Conservation (phyloP, 176 grass and related monocot genomes). For the Raddia distichophylla region DNA sequence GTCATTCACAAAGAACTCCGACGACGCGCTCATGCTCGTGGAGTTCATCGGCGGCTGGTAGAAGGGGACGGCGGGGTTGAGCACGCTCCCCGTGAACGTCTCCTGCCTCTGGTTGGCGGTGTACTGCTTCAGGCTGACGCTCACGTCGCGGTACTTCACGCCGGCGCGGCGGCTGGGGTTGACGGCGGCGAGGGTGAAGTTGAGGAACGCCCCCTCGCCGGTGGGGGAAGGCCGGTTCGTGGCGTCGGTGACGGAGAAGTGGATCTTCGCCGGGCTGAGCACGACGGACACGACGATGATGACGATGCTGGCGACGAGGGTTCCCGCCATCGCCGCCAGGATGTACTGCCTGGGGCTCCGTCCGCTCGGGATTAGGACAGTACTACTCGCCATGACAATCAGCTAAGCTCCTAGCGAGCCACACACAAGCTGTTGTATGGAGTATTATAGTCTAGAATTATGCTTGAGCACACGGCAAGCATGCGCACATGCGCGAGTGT, state of each 20-base stretch:
- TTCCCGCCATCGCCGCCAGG: neutral
- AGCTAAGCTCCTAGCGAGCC: neutral
- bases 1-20: rapidly evolving
- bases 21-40: neutral
- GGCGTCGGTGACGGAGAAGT: neutral
- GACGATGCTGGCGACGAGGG: neutral
- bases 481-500: too few relatives aligned
- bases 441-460: neutral
- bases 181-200: neutral
- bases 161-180: neutral
- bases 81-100: neutral
- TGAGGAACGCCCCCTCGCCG: neutral
- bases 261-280: neutral
- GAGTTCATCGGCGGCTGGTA: neutral
- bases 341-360: neutral
- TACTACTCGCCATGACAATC: neutral
- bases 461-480: neutral
- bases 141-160: neutral
- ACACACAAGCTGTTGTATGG: neutral
- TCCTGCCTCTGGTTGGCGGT: rapidly evolving
- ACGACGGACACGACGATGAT: neutral
- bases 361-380: neutral
- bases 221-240: rapidly evolving
- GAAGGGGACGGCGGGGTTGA: neutral
- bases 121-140: neutral